Evolutionary conservation across 2,329 filamentous ascomycete species (phyloP), one percentile per base, ranked within the genome.

Genomic region (Botryotinia convoluta): DNA sequence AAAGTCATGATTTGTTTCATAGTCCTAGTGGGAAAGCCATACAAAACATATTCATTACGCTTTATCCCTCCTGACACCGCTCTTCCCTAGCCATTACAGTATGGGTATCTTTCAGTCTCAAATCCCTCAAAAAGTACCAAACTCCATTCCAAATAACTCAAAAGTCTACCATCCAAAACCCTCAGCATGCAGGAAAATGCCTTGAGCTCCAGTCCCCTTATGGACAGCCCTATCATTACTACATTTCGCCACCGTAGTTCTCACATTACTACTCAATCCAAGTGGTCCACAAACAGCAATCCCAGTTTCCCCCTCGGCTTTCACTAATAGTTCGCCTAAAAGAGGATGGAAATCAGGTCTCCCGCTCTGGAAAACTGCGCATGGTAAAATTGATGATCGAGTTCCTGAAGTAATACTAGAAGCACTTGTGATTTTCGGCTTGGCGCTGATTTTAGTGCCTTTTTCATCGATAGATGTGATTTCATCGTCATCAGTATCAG

Each of bases 171-270:
- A 88, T 20, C 84, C 84, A 80, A 90, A 90, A 77, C 90, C 87
- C 76, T 90, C 89, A 0, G 87, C 87, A 78, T 89, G 86, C 73
- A 91, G 77, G 78, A 87, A 86, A 39, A 91, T 90, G 0, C 89
- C 89, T 78, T 91, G 88, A 0, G 89, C 89, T 0, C 88, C 89
- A 0, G 88, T 90, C 10, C 89, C 88, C 79, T 90, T 91, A 78
- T 91, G 88, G 44, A 90, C 88, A 3, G 86, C 88, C 48, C 88
- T 82, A 81, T 90, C 88, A 77, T 90, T 88, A 71, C 87, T 89
- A 74, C 89, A 77, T 45, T 82, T 82, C 4, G 86, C 85, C 7
- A 90, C 88, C 74, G 84, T 86, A 74, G 86, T 89, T 72, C 88
- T 83, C 22, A 87, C 86, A 69, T 82, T 82, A 5, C 85, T 83